Base-by-base conservation (phyloP, 495 filamentous ascomycete species). In the Trichoderma erinaceum region DNA sequence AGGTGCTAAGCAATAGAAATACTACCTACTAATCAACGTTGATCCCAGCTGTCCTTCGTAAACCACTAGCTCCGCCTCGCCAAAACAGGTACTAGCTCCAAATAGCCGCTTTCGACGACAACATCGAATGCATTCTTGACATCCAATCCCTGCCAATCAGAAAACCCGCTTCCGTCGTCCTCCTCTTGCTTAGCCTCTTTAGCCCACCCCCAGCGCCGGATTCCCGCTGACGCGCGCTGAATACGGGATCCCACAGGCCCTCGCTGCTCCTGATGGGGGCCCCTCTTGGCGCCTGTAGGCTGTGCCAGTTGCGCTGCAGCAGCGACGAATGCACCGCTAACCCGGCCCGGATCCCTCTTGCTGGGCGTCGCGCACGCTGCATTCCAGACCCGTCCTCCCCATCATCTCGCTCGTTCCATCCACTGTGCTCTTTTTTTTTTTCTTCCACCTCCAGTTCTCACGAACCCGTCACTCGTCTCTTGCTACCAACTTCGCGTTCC, bases 151-250 rank as follows among this genome's bases (percentile, higher is more conserved):
- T 11, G 10, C 10, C 48, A 52, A 21, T 21, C 7, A 21, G 4
- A 11, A 16, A 52, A 23, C 13, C 16, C 56, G 25, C 25, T 21
- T 13, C 25, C 56, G n/a, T 58, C 23, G n/a, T 21, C 21, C 50
- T n/a, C 50, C 50, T 23, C 50, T n/a, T 23, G 3, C 50, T 23
- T n/a, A 10, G 15, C 50, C 50, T 56, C 18, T n/a, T 23, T 29
- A 23, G 23, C 23, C 23, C 50, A 25, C 15, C 50, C 50, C n/a
- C 18, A 6, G 23, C 15, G 21, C 27, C 56, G 56, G 11, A 61
- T 61, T 61, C 56, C 56, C 56, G 56, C 56, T 61, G 56, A 61
- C 56, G 56, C 56, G 11, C 56, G 25, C 56, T 61, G 56, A 61
- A 61, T 61, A 61, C 56, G 56, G 56, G 56, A 27, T 32, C 32